Evolutionary conservation across 192 early-diverging fungal species (phyloP).

Genomic region (Backusella morwellensis): DNA sequence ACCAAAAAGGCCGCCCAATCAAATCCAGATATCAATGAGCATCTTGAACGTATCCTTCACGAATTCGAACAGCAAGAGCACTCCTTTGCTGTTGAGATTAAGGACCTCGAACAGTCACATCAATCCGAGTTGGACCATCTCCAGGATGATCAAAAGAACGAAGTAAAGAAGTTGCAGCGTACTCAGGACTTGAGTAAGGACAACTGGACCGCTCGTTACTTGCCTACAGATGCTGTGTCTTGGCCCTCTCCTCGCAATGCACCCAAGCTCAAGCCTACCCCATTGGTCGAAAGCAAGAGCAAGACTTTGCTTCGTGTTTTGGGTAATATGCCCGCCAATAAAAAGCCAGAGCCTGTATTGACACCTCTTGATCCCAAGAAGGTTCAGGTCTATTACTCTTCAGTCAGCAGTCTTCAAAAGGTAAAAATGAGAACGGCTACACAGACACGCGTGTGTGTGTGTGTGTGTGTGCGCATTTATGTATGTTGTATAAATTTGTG

Average conservation of each 20-base stretch:
- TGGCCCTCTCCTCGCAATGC: slow-evolving; percentile 34
- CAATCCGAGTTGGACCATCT: slow-evolving; percentile 21
- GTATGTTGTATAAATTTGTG: not conserved
- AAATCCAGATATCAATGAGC: slow-evolving; percentile 11
- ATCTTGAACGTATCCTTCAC: slow-evolving; percentile 30
- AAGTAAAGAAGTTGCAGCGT: slow-evolving; percentile 11
- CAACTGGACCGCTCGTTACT: slow-evolving; percentile 12
- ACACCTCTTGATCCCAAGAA: slow-evolving; percentile 32
- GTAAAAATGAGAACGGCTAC: slow-evolving; percentile 13
- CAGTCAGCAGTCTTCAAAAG: slow-evolving; percentile 42
- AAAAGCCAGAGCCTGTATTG: slow-evolving; percentile 12
- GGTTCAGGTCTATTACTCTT: slow-evolving; percentile 48
- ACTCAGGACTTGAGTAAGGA: slow-evolving; percentile 1
- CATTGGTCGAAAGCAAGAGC: slow-evolving; percentile 14
- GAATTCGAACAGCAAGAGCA: slow-evolving; percentile 36
- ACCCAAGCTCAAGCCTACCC: slow-evolving; percentile 19
- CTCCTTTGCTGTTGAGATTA: slow-evolving; percentile 15
- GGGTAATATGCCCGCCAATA: slow-evolving; percentile 9
- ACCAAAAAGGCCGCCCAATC: slow-evolving; percentile 5
- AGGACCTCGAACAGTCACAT: slow-evolving; percentile 32
- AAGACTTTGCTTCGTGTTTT: slow-evolving; percentile 3
- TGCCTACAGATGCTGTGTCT: slow-evolving; percentile 36
- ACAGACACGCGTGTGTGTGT: not conserved
- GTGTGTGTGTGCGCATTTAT: too few species aligned
- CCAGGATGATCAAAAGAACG: slow-evolving; percentile 13